phyloP scores from a whole-genome alignment of 192 early-diverging fungal species.

The Diversispora epigaea region DNA sequence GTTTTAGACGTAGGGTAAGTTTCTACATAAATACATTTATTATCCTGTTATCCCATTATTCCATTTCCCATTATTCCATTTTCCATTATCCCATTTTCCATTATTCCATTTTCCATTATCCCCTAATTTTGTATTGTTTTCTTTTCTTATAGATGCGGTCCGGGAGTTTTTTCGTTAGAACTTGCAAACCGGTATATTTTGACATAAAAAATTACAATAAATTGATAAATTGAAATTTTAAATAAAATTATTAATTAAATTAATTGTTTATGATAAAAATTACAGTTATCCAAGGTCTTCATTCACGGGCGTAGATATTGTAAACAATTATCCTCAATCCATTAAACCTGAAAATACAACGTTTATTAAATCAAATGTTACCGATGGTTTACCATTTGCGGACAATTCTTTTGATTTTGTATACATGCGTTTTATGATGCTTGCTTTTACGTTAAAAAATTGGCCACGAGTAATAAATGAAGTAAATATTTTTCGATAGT shows the following conservation, averaged over 20 bases:
- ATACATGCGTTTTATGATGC: slow-evolving; percentile 36
- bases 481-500: too few species aligned
- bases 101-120: too few species aligned
- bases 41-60: too few species aligned
- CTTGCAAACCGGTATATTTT: neutral
- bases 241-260: neutral
- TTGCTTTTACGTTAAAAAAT: slow-evolving; percentile 16
- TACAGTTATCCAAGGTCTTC: slow-evolving; percentile 21
- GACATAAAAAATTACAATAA: neutral
- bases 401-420: slow-evolving; percentile 40
- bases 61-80: too few species aligned
- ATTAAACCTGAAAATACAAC: slow-evolving; percentile 41
- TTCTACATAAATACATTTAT: too few species aligned
- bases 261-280: neutral
- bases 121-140: neutral
- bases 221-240: neutral
- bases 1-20: slow-evolving; percentile 19
- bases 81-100: too few species aligned
- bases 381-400: slow-evolving; percentile 34
- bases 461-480: slow-evolving; percentile 8
- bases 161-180: neutral
- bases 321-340: slow-evolving; percentile 36
- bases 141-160: neutral
- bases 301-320: slow-evolving; percentile 40
- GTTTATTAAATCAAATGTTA: slow-evolving; percentile 31